Percentiles rank a stretch among this genome's conserved stretches.
phyloP scores from a whole-genome alignment of 108 stramenopile species.

The Schizochytrium sp. region DNA sequence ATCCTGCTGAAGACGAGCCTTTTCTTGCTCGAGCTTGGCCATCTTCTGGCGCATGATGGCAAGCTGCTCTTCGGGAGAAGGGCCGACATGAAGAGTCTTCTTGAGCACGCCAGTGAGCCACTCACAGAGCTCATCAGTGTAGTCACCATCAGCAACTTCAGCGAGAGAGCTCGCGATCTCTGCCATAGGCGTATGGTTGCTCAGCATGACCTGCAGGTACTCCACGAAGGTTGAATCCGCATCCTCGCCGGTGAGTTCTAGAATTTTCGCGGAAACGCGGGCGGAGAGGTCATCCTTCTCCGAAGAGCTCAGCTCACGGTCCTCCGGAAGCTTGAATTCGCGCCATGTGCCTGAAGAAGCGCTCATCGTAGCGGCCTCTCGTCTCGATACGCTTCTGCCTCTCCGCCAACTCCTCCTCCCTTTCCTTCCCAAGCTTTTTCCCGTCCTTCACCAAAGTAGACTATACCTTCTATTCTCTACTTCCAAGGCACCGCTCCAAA shows the following conservation, averaged over 20 bases:
- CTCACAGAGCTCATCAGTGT: conserved; percentile 42
- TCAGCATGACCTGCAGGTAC: conserved; percentile 35
- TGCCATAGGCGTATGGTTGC: conserved; percentile 1
- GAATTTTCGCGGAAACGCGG: neutral
- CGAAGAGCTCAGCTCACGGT: neutral
- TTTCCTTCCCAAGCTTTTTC: too few species aligned
- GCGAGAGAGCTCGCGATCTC: neutral
- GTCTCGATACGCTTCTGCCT: neutral
- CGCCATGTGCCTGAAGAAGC: neutral
- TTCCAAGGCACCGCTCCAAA: too few species aligned
- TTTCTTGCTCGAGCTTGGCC: conserved; percentile 38
- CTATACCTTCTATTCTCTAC: too few species aligned
- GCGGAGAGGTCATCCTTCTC: neutral
- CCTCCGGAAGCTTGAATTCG: conserved; percentile 22
- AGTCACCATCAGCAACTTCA: conserved; percentile 52
- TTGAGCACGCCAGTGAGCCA: conserved; percentile 32
- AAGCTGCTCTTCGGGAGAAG: conserved; percentile 14
- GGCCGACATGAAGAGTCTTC: conserved; percentile 1
- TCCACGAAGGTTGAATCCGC: conserved; percentile 42
- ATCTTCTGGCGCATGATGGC: conserved; percentile 8
- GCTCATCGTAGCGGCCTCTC: neutral
- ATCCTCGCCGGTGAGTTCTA: conserved; percentile 38
- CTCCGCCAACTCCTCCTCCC: neutral
- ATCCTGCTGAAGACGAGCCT: neutral
- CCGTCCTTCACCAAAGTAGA: too few species aligned